phyloP scores from a whole-genome alignment of 148 eudicot species.

The Camellia granthamiana region DNA sequence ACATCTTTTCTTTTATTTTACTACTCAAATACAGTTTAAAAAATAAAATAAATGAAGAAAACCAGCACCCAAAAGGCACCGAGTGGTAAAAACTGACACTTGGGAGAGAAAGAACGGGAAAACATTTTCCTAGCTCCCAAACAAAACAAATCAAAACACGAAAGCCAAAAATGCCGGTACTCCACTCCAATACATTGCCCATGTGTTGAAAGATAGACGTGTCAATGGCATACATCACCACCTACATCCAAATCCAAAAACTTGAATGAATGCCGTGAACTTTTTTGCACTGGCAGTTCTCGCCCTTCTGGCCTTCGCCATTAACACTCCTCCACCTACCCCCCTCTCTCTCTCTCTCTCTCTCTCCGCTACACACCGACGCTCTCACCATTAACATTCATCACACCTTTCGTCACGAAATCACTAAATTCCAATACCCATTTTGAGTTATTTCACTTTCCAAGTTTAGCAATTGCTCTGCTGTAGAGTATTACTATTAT shows the following conservation, averaged over 20 bases:
- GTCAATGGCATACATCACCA: neutral
- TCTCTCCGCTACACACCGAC: neutral
- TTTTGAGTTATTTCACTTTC: neutral
- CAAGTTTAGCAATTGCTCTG: neutral
- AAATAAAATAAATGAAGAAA: no score
- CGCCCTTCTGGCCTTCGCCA: neutral
- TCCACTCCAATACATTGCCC: neutral
- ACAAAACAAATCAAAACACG: neutral
- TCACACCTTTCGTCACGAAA: neutral
- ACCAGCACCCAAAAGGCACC: no score
- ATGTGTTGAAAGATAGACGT: neutral
- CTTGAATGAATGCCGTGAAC: neutral
- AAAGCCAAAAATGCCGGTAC: neutral
- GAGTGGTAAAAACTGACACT: neutral
- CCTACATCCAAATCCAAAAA: neutral
- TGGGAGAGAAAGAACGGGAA: neutral
- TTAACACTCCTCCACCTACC: neutral
- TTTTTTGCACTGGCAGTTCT: no score
- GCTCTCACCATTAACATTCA: neutral
- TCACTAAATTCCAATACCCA: neutral
- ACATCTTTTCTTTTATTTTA: no score
- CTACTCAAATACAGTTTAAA: no score
- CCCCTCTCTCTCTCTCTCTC: neutral
- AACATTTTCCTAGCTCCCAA: slow-evolving; percentile 8
- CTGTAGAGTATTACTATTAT: neutral